A percentile compares a stretch with the other conserved stretches of the same genome.
phyloP scores from a whole-genome alignment of 495 filamentous ascomycete species.

The Elaphomyces granulatus region DNA sequence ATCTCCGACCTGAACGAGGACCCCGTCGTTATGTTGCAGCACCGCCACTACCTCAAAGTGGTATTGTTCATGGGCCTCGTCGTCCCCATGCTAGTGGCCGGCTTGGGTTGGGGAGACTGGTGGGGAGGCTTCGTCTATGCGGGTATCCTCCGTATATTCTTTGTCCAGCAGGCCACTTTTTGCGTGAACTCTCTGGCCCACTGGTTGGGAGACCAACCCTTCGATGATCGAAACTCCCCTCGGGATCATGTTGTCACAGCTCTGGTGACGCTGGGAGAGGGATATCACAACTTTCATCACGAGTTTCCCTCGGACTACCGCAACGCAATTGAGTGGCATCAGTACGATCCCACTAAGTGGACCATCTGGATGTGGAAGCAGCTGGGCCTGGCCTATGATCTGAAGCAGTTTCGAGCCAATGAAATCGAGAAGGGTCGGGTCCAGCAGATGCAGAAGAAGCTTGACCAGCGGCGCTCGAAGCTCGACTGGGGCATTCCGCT shows the following conservation, averaged over 20 bases:
- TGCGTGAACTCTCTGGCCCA: slow-evolving; percentile 98
- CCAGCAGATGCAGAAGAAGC: slow-evolving; percentile 97
- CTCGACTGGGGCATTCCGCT: slow-evolving; percentile 95
- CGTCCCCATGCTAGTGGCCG: slow-evolving; percentile 71
- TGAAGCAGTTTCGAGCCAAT: slow-evolving; percentile 95
- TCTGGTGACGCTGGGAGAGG: slow-evolving; percentile 88
- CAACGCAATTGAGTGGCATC: slow-evolving; percentile 94
- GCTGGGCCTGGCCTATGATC: slow-evolving; percentile 81
- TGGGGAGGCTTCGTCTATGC: slow-evolving; percentile 85
- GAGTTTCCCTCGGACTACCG: slow-evolving; percentile 99
- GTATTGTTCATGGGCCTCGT: slow-evolving; percentile 78
- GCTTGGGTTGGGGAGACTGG: slow-evolving; percentile 84
- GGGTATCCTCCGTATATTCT: slow-evolving; percentile 91
- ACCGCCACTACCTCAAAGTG: slow-evolving; percentile 82
- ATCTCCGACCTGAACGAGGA: slow-evolving; percentile 96
- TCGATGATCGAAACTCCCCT: slow-evolving; percentile 97
- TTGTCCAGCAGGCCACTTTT: slow-evolving; percentile 99
- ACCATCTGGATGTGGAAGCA: slow-evolving; percentile 89
- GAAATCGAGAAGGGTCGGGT: slow-evolving; percentile 98
- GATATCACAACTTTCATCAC: slow-evolving; percentile 99
- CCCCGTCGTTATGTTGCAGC: slow-evolving; percentile 85
- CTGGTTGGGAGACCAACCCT: slow-evolving; percentile 98
- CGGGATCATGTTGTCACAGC: slow-evolving; percentile 95
- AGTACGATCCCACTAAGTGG: slow-evolving; percentile 99
- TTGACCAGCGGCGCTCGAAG: slow-evolving; percentile 83